phyloP scores from a whole-genome alignment of 495 filamentous ascomycete genomes.

The Talaromyces stipitatus region DNA sequence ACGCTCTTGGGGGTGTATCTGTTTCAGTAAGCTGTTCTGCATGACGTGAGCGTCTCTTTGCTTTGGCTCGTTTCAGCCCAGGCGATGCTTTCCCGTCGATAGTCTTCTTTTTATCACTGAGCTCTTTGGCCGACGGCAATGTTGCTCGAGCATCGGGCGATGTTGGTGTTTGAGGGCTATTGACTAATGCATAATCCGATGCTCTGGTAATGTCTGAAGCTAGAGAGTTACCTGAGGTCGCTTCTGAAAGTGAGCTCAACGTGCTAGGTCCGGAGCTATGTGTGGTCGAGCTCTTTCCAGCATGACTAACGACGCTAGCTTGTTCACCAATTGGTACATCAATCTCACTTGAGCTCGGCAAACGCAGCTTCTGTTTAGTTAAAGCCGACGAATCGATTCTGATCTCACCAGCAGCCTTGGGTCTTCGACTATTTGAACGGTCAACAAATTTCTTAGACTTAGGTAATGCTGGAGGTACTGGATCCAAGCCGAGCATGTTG shows the following conservation, averaged over 20 bases:
- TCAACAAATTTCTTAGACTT: constrained; percentile 46
- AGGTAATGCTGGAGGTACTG: constrained; percentile 59
- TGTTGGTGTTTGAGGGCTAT: constrained; percentile 20
- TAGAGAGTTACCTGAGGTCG: constrained; percentile 23
- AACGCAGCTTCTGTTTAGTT: constrained; percentile 3
- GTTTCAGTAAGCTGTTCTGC: constrained; percentile 29
- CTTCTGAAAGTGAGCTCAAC: constrained; percentile 21
- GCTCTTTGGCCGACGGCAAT: constrained; percentile 4
- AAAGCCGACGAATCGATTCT: background rate
- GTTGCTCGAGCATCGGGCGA: constrained; percentile 12
- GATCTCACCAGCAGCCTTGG: constrained; percentile 13
- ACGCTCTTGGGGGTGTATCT: constrained; percentile 16
- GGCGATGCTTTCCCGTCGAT: constrained; percentile 21
- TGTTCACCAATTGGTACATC: constrained; percentile 75
- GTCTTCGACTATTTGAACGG: constrained; percentile 30
- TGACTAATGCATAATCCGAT: constrained; percentile 26
- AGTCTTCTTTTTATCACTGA: constrained; percentile 7
- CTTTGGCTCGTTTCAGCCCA: constrained; percentile 47
- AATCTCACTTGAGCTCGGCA: constrained; percentile 44
- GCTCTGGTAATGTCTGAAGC: constrained; percentile 29
- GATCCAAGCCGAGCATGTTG: constrained; percentile 66
- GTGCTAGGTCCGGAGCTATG: constrained; percentile 32
- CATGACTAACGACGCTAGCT: constrained; percentile 17
- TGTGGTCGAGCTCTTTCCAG: constrained; percentile 25
- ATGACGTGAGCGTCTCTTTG: constrained; percentile 42